Percentiles rank a stretch among this genome's conserved stretches.
phyloP scores from a whole-genome alignment of 2,329 filamentous ascomycete genomes.

The Truncatella angustata region DNA sequence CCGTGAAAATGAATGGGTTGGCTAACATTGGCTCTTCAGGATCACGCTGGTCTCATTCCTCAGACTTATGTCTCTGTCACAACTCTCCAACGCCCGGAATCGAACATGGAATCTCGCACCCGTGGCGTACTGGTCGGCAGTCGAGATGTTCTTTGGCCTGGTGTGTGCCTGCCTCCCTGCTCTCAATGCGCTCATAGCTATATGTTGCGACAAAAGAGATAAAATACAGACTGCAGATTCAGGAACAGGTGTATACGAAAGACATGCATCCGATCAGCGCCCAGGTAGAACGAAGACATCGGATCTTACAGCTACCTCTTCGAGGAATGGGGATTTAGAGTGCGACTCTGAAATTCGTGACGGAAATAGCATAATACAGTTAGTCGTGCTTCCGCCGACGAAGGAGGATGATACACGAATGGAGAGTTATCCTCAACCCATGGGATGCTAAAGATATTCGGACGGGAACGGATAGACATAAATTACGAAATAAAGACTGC shows the following conservation, averaged over 20 bases:
- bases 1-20: too few relatives aligned
- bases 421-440: too few relatives aligned
- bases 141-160: conserved; percentile 3
- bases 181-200: neutral
- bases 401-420: too few relatives aligned
- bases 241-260: neutral
- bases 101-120: conserved; percentile 2
- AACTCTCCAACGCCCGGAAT: neutral
- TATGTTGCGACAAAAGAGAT: too few relatives aligned
- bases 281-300: neutral
- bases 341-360: too few relatives aligned
- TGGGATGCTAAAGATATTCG: too few relatives aligned
- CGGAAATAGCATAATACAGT: too few relatives aligned
- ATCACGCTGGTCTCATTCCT: conserved; percentile 1
- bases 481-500: too few relatives aligned
- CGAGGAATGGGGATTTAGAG: neutral
- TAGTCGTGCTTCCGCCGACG: too few relatives aligned
- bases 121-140: conserved; percentile 1
- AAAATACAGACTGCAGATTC: neutral
- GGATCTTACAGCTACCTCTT: neutral
- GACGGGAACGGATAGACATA: too few relatives aligned
- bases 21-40: neutral
- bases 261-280: neutral
- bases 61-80: neutral
- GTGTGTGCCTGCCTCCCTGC: neutral